phyloP scores from a whole-genome alignment of 202 grass and related monocot species.

The Saccharum hybrid region DNA sequence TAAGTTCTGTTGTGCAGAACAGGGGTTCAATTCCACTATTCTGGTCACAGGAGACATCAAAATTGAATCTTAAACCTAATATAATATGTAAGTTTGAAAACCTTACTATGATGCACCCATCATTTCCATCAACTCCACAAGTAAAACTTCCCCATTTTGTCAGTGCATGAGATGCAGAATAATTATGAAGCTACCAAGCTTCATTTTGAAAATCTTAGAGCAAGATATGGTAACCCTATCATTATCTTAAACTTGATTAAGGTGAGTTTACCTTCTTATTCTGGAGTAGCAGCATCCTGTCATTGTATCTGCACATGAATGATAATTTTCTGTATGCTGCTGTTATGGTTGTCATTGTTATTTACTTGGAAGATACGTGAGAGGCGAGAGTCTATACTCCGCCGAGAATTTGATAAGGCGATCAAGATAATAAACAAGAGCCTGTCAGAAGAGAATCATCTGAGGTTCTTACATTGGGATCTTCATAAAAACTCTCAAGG shows the following conservation, averaged over 20 bases:
- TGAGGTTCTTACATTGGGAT: slow-evolving; percentile 96
- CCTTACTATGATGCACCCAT: slow-evolving; percentile 17
- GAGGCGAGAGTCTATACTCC: slow-evolving; percentile 89
- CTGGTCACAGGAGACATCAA: slow-evolving; percentile 93
- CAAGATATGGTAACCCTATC: slow-evolving; percentile 87
- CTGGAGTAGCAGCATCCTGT: slow-evolving; percentile 29
- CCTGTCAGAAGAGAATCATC: slow-evolving; percentile 61
- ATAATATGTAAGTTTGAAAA: slow-evolving; percentile 84
- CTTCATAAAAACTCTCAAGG: slow-evolving; percentile 81
- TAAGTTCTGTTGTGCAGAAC: slow-evolving; percentile 95
- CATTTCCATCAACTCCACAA: slow-evolving; percentile 6
- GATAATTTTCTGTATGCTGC: slow-evolving; percentile 18
- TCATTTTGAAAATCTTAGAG: slow-evolving; percentile 88
- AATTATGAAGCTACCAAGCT: slow-evolving; percentile 84
- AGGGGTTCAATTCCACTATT: slow-evolving; percentile 94
- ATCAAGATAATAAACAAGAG: slow-evolving; percentile 72
- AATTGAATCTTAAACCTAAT: slow-evolving; percentile 84
- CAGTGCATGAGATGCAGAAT: slow-evolving; percentile 78
- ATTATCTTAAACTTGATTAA: slow-evolving; percentile 99
- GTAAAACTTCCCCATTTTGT: slow-evolving; percentile 44
- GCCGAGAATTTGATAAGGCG: slow-evolving; percentile 75
- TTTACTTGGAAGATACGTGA: slow-evolving; percentile 65
- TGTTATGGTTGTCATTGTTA: slow-evolving; percentile 34
- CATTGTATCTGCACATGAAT: slow-evolving; percentile 33
- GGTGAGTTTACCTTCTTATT: slow-evolving; percentile 60